phyloP scores from a whole-genome alignment of 768 basidiomycete species.

The Suillus ampliporus region DNA sequence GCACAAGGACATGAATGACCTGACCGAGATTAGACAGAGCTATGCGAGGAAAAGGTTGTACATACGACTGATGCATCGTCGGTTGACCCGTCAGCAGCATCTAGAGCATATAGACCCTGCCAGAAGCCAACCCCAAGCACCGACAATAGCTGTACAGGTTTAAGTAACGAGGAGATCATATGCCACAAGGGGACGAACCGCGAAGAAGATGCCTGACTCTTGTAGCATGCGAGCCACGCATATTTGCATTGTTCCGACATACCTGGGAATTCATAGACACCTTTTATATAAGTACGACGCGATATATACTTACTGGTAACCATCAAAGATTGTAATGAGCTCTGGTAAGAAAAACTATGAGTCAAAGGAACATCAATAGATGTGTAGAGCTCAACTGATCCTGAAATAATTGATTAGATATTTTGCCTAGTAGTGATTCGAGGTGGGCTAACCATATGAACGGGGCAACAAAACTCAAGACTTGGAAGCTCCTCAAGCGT shows the following conservation, averaged over 20 bases:
- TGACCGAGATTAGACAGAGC: slow-evolving; percentile 30
- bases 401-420: slow-evolving; percentile 40
- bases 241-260: slow-evolving; percentile 93
- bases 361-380: slow-evolving; percentile 4
- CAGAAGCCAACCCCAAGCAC: slow-evolving; percentile 84
- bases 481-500: slow-evolving; percentile 80
- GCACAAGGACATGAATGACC: slow-evolving; percentile 75
- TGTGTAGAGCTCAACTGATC: slow-evolving; percentile 69
- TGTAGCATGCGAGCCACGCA: slow-evolving; percentile 92
- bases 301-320: slow-evolving; percentile 62
- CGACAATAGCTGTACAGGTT: slow-evolving; percentile 64
- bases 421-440: slow-evolving; percentile 3
- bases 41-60: slow-evolving; percentile 10
- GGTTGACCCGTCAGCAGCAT: slow-evolving; percentile 83
- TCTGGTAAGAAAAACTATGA: slow-evolving; percentile 46
- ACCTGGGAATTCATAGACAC: slow-evolving; percentile 45
- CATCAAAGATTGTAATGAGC: slow-evolving; percentile 80
- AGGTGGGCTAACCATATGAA: slow-evolving; percentile 74
- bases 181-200: slow-evolving; percentile 49
- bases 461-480: slow-evolving; percentile 86
- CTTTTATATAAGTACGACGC: not conserved
- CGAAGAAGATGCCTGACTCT: slow-evolving; percentile 93
- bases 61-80: slow-evolving; percentile 58
- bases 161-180: not conserved
- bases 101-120: slow-evolving; percentile 88